phyloP scores from a whole-genome alignment of 1,284 basidiomycete species.

The Marasmius oreades region DNA sequence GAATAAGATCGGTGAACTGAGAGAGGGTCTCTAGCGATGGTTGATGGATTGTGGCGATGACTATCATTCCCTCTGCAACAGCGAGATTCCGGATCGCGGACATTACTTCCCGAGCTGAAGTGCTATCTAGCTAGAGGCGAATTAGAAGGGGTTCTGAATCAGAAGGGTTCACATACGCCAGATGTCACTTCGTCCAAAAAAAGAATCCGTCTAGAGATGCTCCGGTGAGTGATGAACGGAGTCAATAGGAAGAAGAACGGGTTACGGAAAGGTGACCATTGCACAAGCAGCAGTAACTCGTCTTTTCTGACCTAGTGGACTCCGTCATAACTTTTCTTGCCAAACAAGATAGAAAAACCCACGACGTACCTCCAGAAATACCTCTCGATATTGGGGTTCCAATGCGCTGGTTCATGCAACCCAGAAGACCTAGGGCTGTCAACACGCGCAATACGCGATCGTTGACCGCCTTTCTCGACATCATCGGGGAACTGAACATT shows the following conservation, averaged over 20 bases:
- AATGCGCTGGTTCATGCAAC: slow-evolving; percentile 54
- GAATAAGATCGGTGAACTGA: slow-evolving; percentile 53
- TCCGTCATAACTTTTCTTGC: background rate
- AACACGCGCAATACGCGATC: slow-evolving; percentile 55
- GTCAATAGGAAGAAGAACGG: background rate
- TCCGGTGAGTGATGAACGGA: background rate
- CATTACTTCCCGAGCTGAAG: slow-evolving; percentile 53
- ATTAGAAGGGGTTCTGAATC: background rate
- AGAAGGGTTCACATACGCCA: slow-evolving; percentile 32
- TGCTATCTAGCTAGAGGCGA: slow-evolving; percentile 49
- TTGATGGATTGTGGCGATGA: slow-evolving; percentile 66
- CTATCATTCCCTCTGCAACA: slow-evolving; percentile 45
- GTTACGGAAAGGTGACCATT: slow-evolving; percentile 54
- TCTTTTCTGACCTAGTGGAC: slow-evolving; percentile 49
- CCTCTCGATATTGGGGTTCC: slow-evolving; percentile 57
- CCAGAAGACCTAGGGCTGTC: slow-evolving; percentile 50
- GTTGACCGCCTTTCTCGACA: slow-evolving; percentile 36
- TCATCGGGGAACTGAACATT: slow-evolving; percentile 40
- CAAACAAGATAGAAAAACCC: background rate
- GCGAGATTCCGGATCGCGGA: slow-evolving; percentile 43
- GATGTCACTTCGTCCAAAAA: slow-evolving; percentile 63
- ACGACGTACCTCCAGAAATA: slow-evolving; percentile 45
- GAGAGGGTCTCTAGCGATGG: slow-evolving; percentile 54
- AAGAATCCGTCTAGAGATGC: slow-evolving; percentile 38
- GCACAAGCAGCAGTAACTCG: slow-evolving; percentile 64